Evolutionary conservation across 2,329 filamentous ascomycete genomes (phyloP).

Genomic region (Rosellinia necatrix): DNA sequence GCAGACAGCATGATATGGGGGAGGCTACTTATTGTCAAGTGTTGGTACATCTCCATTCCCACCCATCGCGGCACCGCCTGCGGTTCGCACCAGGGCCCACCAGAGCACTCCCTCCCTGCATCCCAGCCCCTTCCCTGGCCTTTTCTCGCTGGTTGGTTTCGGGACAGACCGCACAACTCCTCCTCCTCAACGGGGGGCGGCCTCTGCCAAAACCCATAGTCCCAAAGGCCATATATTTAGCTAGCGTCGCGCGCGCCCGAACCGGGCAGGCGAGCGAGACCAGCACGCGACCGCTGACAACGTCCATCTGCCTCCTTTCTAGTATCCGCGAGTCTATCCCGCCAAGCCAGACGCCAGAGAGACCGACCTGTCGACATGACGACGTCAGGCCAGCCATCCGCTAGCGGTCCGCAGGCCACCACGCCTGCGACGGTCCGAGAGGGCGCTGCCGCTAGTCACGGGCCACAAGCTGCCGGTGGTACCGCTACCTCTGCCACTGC

Average conservation of each 20-base stretch:
- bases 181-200: too few species aligned
- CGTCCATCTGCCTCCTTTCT: too few species aligned
- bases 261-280: neutral
- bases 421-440: slow-evolving; percentile 16
- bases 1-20: too few species aligned
- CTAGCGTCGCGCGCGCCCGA: neutral
- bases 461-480: neutral
- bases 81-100: too few species aligned
- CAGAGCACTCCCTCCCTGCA: too few species aligned
- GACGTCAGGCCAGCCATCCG: slow-evolving; percentile 14
- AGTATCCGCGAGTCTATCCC: neutral
- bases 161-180: too few species aligned
- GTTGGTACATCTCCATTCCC: too few species aligned
- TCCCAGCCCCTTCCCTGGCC: neutral
- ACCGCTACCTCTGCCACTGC: slow-evolving; percentile 4
- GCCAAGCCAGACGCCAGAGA: neutral
- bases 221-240: neutral
- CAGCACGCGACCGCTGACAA: neutral
- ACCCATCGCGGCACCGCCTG: too few species aligned
- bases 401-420: slow-evolving; percentile 14
- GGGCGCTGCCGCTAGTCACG: slow-evolving; percentile 11
- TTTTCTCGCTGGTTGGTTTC: too few species aligned
- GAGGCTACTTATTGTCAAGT: too few species aligned
- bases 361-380: slow-evolving; percentile 4
- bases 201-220: neutral